phyloP scores from a whole-genome alignment of 306 rosid species.

The Inga laurina region DNA sequence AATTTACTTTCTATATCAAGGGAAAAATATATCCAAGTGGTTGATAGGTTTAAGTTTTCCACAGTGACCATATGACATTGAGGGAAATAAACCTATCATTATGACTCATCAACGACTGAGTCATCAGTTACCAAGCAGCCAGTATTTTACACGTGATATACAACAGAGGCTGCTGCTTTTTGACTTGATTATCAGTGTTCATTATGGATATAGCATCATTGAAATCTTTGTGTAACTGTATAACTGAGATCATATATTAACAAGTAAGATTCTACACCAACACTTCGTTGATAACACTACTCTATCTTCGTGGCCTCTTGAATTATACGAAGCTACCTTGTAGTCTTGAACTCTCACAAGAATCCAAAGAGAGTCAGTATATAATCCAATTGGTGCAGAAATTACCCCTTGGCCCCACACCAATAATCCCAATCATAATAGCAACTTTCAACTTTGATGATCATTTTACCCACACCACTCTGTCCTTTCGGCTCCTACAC shows the following conservation, averaged over 20 bases:
- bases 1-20: too few species aligned
- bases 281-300: background rate
- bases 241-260: background rate
- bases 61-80: too few species aligned
- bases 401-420: background rate
- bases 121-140: too few species aligned
- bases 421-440: background rate
- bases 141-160: too few species aligned
- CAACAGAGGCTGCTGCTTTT: background rate
- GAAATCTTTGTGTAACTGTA: too few species aligned
- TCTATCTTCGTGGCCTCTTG: background rate
- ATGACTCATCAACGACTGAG: too few species aligned
- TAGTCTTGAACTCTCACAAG: background rate
- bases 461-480: background rate
- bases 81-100: too few species aligned
- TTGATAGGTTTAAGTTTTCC: too few species aligned
- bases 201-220: background rate
- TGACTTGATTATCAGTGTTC: background rate
- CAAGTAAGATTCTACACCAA: background rate
- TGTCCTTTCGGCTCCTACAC: too few species aligned
- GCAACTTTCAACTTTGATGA: background rate
- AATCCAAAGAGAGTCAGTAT: background rate
- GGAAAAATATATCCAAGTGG: too few species aligned
- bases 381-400: background rate
- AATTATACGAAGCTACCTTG: background rate